A percentile compares a stretch with the other conserved stretches of the same genome.
Evolutionary conservation across 768 basidiomycete species (phyloP).

Genomic region (Baorangia bicolor): DNA sequence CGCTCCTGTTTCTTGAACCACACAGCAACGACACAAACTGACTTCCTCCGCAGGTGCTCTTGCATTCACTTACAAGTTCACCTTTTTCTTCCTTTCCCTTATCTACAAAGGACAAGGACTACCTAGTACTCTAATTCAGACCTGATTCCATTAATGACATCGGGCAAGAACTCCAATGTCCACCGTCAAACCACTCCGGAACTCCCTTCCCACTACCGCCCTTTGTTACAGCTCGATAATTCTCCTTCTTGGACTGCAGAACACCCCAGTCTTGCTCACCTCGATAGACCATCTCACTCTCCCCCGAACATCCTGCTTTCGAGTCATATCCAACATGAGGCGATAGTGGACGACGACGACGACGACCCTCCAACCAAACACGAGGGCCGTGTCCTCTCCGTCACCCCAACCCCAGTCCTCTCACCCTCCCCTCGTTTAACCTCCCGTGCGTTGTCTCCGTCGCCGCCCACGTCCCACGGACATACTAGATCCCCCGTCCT

Average conservation of each 20-base stretch:
- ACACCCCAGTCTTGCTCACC: constrained; percentile 1
- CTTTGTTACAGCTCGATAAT: constrained; percentile 34
- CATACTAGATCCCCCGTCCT: constrained; percentile 34
- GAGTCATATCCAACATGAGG: constrained; percentile 7
- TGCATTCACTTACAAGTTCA: constrained; percentile 35
- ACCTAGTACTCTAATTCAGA: constrained; percentile 13
- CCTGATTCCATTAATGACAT: constrained; percentile 31
- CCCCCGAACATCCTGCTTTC: constrained; percentile 8
- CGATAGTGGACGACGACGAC: constrained; percentile 20
- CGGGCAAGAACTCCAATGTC: constrained; percentile 26
- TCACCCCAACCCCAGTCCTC: constrained; percentile 5
- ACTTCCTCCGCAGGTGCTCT: constrained; percentile 22
- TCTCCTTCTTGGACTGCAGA: constrained; percentile 23
- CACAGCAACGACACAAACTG: constrained; percentile 23
- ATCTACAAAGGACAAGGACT: constrained; percentile 22
- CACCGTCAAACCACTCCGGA: constrained; percentile 21
- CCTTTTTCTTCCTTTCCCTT: constrained; percentile 9
- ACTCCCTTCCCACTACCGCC: constrained; percentile 22
- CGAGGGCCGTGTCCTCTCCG: constrained; percentile 24
- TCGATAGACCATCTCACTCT: constrained; percentile 10
- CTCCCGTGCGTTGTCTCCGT: constrained; percentile 10
- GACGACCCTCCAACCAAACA: constrained; percentile 27
- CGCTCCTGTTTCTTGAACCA: constrained; percentile 26
- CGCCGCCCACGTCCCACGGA: constrained; percentile 16
- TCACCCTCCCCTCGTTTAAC: constrained; percentile 15